Evolutionary conservation across 805 yeast species (phyloP).

Genomic region (Lachancea lanzarotensis): DNA sequence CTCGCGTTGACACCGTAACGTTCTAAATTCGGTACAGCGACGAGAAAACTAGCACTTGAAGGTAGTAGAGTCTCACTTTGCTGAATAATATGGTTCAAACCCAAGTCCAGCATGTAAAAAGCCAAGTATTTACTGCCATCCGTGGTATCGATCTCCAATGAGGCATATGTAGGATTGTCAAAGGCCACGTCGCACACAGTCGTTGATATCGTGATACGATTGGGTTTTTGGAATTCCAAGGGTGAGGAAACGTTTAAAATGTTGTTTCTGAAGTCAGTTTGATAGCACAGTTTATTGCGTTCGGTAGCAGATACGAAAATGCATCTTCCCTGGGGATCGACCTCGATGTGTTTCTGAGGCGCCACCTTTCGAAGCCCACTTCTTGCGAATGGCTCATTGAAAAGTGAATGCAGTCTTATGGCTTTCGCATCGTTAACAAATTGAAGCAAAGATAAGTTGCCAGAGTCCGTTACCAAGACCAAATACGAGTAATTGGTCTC

Average conservation of each 20-base stretch:
- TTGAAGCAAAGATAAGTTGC: slow-evolving; percentile 53
- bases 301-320: slow-evolving; percentile 67
- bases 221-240: slow-evolving; percentile 53
- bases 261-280: slow-evolving; percentile 45
- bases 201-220: slow-evolving; percentile 45
- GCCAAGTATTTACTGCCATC: slow-evolving; percentile 38
- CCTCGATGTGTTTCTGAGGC: slow-evolving; percentile 67
- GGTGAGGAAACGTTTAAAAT: slow-evolving; percentile 60
- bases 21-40: slow-evolving; percentile 55
- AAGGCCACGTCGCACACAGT: slow-evolving; percentile 66
- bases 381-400: slow-evolving; percentile 64
- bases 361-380: slow-evolving; percentile 67
- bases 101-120: slow-evolving; percentile 79
- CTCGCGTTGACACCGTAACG: slow-evolving; percentile 18
- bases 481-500: slow-evolving; percentile 53
- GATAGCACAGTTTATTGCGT: slow-evolving; percentile 63
- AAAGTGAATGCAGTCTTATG: slow-evolving; percentile 39
- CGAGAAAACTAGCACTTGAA: slow-evolving; percentile 36
- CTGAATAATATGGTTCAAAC: slow-evolving; percentile 68
- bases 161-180: slow-evolving; percentile 81
- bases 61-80: slow-evolving; percentile 36
- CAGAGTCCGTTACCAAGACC: slow-evolving; percentile 75
- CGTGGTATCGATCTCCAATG: slow-evolving; percentile 59
- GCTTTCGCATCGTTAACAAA: slow-evolving; percentile 30
- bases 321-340: slow-evolving; percentile 70